Evolutionary conservation across 352 stramenopile species (phyloP).

Genomic region (Blastocystis sp.): DNA sequence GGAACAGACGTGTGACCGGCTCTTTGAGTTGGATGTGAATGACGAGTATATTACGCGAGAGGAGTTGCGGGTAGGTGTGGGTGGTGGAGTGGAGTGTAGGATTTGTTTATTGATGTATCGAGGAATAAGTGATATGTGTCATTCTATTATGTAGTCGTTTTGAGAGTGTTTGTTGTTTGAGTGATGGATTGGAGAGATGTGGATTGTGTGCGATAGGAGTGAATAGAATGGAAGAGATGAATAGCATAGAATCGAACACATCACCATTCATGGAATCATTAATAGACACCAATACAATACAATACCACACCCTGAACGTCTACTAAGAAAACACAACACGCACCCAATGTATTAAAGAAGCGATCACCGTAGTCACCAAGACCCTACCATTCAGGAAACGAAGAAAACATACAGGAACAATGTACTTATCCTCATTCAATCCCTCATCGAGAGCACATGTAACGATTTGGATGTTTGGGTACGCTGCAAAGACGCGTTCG

Average conservation of each 20-base stretch:
- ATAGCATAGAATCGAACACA: background rate
- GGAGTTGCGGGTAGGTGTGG: background rate
- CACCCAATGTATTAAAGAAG: slow-evolving; percentile 28
- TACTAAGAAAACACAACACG: background rate
- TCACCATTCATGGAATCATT: background rate
- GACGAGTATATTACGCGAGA: slow-evolving; percentile 28
- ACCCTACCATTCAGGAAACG: background rate
- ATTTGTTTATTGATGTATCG: background rate
- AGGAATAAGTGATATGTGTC: background rate
- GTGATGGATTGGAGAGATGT: too few species aligned
- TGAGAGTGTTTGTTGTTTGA: too few species aligned
- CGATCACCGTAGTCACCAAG: slow-evolving; percentile 43
- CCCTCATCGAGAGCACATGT: slow-evolving; percentile 58
- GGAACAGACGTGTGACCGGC: slow-evolving; percentile 67
- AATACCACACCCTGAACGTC: background rate
- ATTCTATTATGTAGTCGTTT: too few species aligned
- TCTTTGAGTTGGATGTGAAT: slow-evolving; percentile 54
- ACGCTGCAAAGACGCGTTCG: slow-evolving; percentile 15
- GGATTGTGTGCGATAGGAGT: background rate
- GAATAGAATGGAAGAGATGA: background rate
- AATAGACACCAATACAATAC: background rate
- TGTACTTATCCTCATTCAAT: slow-evolving; percentile 61
- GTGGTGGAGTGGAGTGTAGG: background rate
- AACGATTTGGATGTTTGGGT: slow-evolving; percentile 58
- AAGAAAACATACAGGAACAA: slow-evolving; percentile 57